Conservation (phyloP, 345 rosid genomes). For the Salix viminalis region DNA sequence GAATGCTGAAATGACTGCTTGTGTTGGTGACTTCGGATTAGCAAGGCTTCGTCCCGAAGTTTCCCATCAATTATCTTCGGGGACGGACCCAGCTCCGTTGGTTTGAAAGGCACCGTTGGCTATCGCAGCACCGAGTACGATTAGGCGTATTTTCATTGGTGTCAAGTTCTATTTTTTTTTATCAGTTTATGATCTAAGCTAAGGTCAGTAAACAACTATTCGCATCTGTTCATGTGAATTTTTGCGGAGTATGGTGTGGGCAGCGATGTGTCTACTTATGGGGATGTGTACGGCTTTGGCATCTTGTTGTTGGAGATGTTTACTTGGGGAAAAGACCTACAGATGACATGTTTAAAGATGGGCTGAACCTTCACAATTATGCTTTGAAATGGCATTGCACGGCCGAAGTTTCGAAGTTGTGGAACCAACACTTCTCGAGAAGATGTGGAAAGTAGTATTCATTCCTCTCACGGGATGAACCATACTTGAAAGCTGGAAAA, state of each 20-base stretch:
- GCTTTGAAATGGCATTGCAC: neutral
- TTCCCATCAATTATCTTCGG: no score
- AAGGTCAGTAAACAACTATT: no score
- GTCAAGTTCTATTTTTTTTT: no score
- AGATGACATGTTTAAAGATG: constrained; percentile 2
- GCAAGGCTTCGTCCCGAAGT: no score
- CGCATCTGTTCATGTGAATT: no score
- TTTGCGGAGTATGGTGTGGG: constrained; percentile 9
- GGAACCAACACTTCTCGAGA: constrained; percentile 1
- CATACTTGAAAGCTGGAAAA: neutral
- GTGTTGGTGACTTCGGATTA: neutral
- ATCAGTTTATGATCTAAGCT: no score
- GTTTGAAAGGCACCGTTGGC: no score
- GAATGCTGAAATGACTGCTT: no score
- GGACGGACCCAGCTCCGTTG: no score
- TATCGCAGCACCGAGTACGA: no score
- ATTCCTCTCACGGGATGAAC: neutral
- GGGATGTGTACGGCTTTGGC: neutral
- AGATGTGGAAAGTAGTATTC: neutral
- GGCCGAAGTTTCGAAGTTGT: neutral
- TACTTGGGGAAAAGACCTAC: neutral
- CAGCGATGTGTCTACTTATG: neutral
- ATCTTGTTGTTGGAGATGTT: neutral
- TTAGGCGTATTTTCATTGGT: no score
- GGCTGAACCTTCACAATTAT: constrained; percentile 6